Conservation (phyloP, 805 yeast species). For the Pichia phayaonensis region DNA sequence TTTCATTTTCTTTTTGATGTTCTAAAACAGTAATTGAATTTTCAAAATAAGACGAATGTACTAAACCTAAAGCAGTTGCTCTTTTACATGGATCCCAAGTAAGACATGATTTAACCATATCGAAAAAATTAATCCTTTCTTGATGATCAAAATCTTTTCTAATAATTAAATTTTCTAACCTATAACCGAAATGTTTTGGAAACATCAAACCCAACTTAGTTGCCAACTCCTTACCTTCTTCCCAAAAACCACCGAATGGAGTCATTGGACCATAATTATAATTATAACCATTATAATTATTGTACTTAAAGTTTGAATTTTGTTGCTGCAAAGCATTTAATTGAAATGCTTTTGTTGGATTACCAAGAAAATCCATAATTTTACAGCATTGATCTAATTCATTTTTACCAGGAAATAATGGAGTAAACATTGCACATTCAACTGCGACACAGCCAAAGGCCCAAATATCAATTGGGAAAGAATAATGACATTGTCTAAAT, state of each 20-base stretch:
- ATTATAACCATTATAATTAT: neutral
- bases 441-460: constrained; percentile 77
- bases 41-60: constrained; percentile 47
- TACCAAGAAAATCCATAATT: constrained; percentile 63
- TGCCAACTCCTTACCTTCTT: constrained; percentile 48
- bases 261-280: neutral
- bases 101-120: constrained; percentile 43
- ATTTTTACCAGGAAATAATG: constrained; percentile 77
- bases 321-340: neutral
- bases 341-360: constrained; percentile 40
- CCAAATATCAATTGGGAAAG: constrained; percentile 75
- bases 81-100: constrained; percentile 76
- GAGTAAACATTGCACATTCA: constrained; percentile 63
- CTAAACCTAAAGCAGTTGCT: constrained; percentile 41
- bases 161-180: constrained; percentile 38
- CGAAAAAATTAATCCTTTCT: constrained; percentile 34
- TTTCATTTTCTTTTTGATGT: constrained; percentile 11
- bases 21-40: constrained; percentile 29
- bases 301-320: neutral
- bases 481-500: constrained; percentile 52
- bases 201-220: constrained; percentile 46
- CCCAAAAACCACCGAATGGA: constrained; percentile 71
- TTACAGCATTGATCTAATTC: constrained; percentile 74
- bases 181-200: constrained; percentile 43
- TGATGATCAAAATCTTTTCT: constrained; percentile 32